Base-by-base conservation (phyloP, 768 basidiomycete species). In the Amanita molliuscula region DNA sequence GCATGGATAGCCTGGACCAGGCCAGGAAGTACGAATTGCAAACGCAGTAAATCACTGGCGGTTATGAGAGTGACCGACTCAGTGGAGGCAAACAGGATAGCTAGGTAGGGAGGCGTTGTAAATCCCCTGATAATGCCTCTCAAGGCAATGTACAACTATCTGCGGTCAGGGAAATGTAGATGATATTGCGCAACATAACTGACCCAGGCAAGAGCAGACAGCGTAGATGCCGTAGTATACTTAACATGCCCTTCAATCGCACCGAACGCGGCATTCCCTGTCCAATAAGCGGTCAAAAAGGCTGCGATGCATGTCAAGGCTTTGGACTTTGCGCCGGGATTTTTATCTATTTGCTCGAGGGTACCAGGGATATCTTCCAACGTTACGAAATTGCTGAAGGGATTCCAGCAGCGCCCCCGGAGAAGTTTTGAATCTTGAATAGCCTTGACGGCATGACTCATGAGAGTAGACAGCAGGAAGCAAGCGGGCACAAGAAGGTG, bases 311-410 rank as follows among this genome's bases (percentile, higher is more conserved):
- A 54, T 33, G 63, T 63, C 42, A 81, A 62, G 11, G 53, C 42
- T 42, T 67, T 61, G 43, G 51, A 55, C 52, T 67, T 74, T 46
- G 61, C 58, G 16, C 58, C 52, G 3, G 62, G 59, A 31, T 58
- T 53, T 50, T 54, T 55, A 26, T 56, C 56, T 35, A 62, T 55
- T 31, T 50, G 50, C 47, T 67, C 64, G 16, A 63, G 62, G 16
- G 72, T 61, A 41, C 72, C 72, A 34, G 66, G 64, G n/a, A 81
- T 60, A 59, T 81, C 79, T 45, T 75, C 68, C 9, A 73, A 60
- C 8, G 66, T 65, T 47, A 82, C 58, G 55, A 81, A 82, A 60
- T 74, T 74, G 18, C 62, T 59, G 55, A 80, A 79, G 1, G 79
- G 79, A 23, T 63, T 58, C 41, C 61, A 57, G 21, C 70, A 26